A percentile compares a stretch with the other conserved stretches of the same genome.
Conservation (phyloP, 768 basidiomycete species). For the Gyrodon lividus region DNA sequence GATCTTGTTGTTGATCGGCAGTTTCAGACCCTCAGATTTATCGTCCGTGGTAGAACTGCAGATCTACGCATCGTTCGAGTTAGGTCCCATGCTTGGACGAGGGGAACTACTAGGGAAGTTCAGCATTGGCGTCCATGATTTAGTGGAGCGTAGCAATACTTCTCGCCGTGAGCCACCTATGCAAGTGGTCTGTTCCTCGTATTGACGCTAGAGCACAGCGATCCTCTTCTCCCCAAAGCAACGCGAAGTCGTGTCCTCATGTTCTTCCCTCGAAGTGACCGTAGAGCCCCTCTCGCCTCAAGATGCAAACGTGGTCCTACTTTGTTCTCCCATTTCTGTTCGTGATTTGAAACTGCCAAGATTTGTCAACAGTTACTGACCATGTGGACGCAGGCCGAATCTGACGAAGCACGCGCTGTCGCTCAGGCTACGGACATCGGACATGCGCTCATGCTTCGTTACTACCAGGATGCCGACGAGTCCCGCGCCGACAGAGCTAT, state of each 20-base stretch:
- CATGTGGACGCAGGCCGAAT: background rate
- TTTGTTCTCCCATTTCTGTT: too few relatives aligned
- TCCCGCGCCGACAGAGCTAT: slow-evolving; percentile 23
- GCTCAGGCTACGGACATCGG: background rate
- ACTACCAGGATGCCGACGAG: background rate
- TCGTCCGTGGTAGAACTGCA: slow-evolving; percentile 1
- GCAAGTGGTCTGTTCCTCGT: background rate
- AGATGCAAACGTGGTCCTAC: too few relatives aligned
- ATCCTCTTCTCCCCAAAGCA: background rate
- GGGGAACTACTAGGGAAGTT: background rate
- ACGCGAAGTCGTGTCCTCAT: background rate
- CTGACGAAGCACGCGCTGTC: background rate
- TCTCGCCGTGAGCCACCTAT: background rate
- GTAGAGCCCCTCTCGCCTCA: background rate
- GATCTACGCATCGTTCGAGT: slow-evolving; percentile 2
- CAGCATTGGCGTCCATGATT: background rate
- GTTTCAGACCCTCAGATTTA: slow-evolving; percentile 1
- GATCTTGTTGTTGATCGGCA: too few relatives aligned
- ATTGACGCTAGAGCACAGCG: too few relatives aligned
- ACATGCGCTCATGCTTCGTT: background rate
- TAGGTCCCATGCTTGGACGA: slow-evolving; percentile 3
- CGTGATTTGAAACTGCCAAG: too few relatives aligned
- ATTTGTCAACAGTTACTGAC: background rate
- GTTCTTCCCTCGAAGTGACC: background rate
- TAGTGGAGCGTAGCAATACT: background rate